Conservation (phyloP, 495 filamentous ascomycete species). For the Schizothecium vesticola region DNA sequence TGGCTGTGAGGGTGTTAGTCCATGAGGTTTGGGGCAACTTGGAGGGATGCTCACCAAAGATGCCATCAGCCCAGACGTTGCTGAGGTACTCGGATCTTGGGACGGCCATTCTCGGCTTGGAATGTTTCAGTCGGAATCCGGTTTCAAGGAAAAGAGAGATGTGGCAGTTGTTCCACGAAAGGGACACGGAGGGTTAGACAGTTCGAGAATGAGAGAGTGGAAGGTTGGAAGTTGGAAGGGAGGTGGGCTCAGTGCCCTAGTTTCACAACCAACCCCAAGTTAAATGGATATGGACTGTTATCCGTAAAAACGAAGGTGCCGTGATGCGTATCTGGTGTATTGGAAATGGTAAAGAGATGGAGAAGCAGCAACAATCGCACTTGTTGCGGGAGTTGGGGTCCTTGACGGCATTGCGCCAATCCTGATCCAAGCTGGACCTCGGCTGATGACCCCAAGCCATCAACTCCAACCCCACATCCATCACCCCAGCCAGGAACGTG, state of each 20-base stretch:
- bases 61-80: conserved; percentile 74
- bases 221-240: background rate
- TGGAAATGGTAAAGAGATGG: background rate
- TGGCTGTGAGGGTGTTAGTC: conserved; percentile 43
- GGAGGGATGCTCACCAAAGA: conserved; percentile 57
- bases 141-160: background rate
- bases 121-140: background rate
- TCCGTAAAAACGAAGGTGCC: background rate
- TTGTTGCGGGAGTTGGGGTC: background rate
- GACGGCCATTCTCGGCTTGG: conserved; percentile 52
- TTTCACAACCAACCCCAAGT: background rate
- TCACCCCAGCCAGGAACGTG: background rate
- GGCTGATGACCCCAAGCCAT: background rate
- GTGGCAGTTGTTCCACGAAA: too few species aligned
- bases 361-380: background rate
- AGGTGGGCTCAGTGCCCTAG: background rate
- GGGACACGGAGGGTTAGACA: background rate
- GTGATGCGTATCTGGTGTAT: too few species aligned
- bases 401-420: background rate
- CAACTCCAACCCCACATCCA: background rate
- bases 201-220: background rate
- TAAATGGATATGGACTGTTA: background rate
- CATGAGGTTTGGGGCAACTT: background rate
- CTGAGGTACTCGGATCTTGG: conserved; percentile 71
- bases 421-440: background rate